Evolutionary conservation across 164 flowering plant species (phyloP).

Genomic region (Liquidambar formosana): DNA sequence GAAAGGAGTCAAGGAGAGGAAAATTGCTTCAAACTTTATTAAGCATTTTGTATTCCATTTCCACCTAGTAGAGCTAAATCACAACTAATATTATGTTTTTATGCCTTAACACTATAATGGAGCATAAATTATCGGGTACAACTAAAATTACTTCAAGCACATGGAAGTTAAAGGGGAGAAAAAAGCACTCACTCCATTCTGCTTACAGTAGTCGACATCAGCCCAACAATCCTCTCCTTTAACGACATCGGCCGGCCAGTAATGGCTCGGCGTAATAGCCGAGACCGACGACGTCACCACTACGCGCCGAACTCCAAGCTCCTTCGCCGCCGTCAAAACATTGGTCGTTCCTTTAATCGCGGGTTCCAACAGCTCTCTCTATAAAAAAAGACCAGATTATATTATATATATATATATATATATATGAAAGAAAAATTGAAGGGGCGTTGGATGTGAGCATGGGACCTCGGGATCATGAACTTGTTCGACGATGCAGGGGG

Average conservation of each 20-base stretch:
- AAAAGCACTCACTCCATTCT: constrained; percentile 43
- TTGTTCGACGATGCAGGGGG: constrained; percentile 74
- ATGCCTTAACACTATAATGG: background rate
- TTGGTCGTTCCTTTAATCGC: constrained; percentile 79
- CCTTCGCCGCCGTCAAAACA: constrained; percentile 74
- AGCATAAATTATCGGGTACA: background rate
- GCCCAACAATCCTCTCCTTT: constrained; percentile 84
- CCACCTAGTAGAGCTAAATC: too few relatives aligned
- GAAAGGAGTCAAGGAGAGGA: too few relatives aligned
- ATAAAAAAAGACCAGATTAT: background rate
- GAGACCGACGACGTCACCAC: constrained; percentile 87
- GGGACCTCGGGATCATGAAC: constrained; percentile 73
- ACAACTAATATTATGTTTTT: too few relatives aligned
- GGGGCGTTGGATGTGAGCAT: background rate
- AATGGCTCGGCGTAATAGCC: constrained; percentile 67
- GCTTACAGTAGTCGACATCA: constrained; percentile 74
- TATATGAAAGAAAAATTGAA: too few relatives aligned
- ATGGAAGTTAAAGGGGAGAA: background rate
- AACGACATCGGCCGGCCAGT: constrained; percentile 68
- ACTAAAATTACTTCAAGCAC: background rate
- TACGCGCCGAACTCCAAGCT: constrained; percentile 67
- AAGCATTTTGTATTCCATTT: too few relatives aligned
- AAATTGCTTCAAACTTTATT: too few relatives aligned
- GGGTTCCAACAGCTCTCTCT: constrained; percentile 74
- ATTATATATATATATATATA: too few relatives aligned